Evolutionary conservation across 768 basidiomycete genomes (phyloP), one percentile per base, ranked within the genome.

Genomic region (Amanita muscaria): DNA sequence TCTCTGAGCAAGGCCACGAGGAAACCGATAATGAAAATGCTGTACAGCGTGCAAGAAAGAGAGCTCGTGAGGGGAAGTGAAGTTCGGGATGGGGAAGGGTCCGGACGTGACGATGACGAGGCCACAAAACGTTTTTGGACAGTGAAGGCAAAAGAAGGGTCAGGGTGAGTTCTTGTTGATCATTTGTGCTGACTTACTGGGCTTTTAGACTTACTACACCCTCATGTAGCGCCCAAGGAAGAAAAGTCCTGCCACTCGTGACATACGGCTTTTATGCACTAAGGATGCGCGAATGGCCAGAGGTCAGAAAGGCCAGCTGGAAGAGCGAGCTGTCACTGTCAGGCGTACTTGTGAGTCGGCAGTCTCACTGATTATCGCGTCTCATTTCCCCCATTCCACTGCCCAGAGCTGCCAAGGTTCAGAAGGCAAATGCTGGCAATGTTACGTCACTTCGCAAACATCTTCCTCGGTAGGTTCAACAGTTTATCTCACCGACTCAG

Each of bases 211-310:
- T 4, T 36, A 22, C n/a, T n/a, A n/a, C n/a, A n/a, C n/a, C n/a
- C n/a, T n/a, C n/a, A n/a, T n/a, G n/a, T 23, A 38, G 36, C 36
- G n/a, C n/a, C n/a, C 21, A 11, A 38, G n/a, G n/a, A n/a, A 38
- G n/a, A 52, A 49, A 22, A 30, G n/a, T 30, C 25, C 37, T n/a
- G 33, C 30, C 18, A 51, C 50, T 18, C 42, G 30, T 35, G 50
- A 51, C 47, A 42, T 51, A 24, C 36, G 32, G n/a, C n/a, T 42
- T 51, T 27, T 33, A 34, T 51, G 48, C 47, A 44, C 19, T 12
- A 42, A 42, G 14, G 50, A 48, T 25, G 38, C 41, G 7, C 42
- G 23, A 18, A 30, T n/a, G n/a, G n/a, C n/a, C n/a, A n/a, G n/a
- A n/a, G n/a, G n/a, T n/a, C n/a, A n/a, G n/a, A 14, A 11, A 18